A percentile compares a stretch with the other conserved stretches of the same genome.
phyloP scores from a whole-genome alignment of 768 basidiomycete species.

The Phylloporus rhodoxanthus region DNA sequence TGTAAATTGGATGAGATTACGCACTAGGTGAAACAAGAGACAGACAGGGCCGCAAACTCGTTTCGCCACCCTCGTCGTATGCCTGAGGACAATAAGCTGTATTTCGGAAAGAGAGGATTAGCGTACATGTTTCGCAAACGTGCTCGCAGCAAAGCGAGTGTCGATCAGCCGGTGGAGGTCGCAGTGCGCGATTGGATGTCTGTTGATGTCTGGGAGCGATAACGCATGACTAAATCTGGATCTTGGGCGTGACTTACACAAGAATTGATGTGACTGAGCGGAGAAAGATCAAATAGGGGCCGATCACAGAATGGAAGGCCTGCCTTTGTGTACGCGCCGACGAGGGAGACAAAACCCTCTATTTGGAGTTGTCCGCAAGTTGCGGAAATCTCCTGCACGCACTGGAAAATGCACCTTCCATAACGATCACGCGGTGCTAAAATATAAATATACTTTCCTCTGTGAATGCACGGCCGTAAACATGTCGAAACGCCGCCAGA shows the following conservation, averaged over 20 bases:
- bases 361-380: conserved; percentile 47
- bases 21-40: conserved; percentile 8
- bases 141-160: conserved; percentile 54
- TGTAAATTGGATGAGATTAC: conserved; percentile 23
- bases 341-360: conserved; percentile 81
- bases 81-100: conserved; percentile 42
- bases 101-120: neutral
- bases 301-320: conserved; percentile 12
- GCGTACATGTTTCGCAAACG: conserved; percentile 69
- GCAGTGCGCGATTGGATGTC: conserved; percentile 57
- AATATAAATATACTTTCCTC: conserved; percentile 44
- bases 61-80: conserved; percentile 59
- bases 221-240: conserved; percentile 1
- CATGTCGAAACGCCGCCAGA: conserved; percentile 60
- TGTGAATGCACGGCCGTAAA: conserved; percentile 68
- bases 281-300: conserved; percentile 20
- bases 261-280: conserved; percentile 71
- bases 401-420: conserved; percentile 37
- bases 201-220: conserved; percentile 62
- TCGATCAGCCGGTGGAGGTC: conserved; percentile 71
- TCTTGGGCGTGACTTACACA: conserved; percentile 52
- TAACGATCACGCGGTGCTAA: conserved; percentile 4
- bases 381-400: conserved; percentile 58
- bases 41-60: conserved; percentile 23
- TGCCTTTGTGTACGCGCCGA: conserved; percentile 71